Conservation (phyloP, 2,329 filamentous ascomycete genomes). For the Cercospora sp. region DNA sequence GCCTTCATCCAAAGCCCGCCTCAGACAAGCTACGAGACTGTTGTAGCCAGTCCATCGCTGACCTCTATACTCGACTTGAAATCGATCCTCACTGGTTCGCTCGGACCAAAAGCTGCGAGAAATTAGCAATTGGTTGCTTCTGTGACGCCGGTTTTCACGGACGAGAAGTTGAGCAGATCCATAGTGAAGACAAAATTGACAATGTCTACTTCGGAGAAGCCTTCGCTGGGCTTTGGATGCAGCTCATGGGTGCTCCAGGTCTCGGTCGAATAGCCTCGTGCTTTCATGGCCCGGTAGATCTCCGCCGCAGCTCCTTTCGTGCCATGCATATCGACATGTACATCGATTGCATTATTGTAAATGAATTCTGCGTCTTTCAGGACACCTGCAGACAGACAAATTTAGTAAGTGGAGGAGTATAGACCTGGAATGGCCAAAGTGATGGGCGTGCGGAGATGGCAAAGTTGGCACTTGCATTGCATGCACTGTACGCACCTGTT, state of each 20-base stretch:
- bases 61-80: conserved; percentile 77
- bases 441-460: neutral
- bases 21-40: conserved; percentile 84
- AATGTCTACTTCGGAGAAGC: conserved; percentile 35
- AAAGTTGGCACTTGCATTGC: neutral
- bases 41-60: conserved; percentile 91
- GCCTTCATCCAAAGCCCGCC: conserved; percentile 84
- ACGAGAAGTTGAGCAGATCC: conserved; percentile 89
- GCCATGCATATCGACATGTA: conserved; percentile 79
- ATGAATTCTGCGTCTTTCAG: conserved; percentile 81
- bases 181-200: conserved; percentile 95
- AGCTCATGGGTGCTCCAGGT: conserved; percentile 87
- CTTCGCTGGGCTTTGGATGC: conserved; percentile 65
- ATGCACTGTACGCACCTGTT: conserved; percentile 32
- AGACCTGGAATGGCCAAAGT: neutral
- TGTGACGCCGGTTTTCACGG: neutral
- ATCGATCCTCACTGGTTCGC: conserved; percentile 66
- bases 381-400: conserved; percentile 65
- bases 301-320: conserved; percentile 78
- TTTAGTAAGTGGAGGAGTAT: neutral
- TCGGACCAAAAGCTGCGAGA: conserved; percentile 79
- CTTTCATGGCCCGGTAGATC: conserved; percentile 80
- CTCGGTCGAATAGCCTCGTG: conserved; percentile 77
- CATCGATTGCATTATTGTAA: conserved; percentile 89
- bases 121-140: conserved; percentile 8